These are phyloP conservation scores for Acrasis kona DNA, from an alignment of 78 protist species.

Conservation along the genomic window DNA sequence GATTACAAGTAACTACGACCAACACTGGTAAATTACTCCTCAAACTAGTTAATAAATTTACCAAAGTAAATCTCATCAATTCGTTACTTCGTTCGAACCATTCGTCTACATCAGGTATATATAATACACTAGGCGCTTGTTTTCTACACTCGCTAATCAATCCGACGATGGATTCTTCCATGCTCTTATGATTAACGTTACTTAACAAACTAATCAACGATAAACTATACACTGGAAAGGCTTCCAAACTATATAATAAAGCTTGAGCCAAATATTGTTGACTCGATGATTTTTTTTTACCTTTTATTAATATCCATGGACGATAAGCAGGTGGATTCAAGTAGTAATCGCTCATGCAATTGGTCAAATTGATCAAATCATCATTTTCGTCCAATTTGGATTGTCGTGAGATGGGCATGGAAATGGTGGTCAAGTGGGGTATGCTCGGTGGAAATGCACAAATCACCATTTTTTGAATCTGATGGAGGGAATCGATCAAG, in stretches of 20 bases:
- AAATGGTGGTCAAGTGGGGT: too few relatives aligned
- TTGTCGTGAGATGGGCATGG: too few relatives aligned
- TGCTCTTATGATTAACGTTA: background rate
- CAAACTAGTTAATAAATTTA: background rate
- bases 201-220: background rate
- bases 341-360: background rate
- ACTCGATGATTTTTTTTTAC: background rate
- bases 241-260: background rate
- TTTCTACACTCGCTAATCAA: background rate
- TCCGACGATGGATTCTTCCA: background rate
- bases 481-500: background rate
- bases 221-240: background rate
- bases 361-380: too few relatives aligned
- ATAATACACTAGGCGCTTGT: background rate
- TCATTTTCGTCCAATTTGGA: too few relatives aligned
- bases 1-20: background rate
- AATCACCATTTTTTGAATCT: background rate
- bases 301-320: background rate
- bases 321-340: background rate
- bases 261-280: background rate
- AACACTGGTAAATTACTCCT: background rate
- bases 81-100: background rate
- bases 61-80: background rate
- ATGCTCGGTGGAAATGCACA: too few relatives aligned
- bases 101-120: background rate